Conservation (phyloP, 495 filamentous ascomycete species). For the Bombardia bombarda region DNA sequence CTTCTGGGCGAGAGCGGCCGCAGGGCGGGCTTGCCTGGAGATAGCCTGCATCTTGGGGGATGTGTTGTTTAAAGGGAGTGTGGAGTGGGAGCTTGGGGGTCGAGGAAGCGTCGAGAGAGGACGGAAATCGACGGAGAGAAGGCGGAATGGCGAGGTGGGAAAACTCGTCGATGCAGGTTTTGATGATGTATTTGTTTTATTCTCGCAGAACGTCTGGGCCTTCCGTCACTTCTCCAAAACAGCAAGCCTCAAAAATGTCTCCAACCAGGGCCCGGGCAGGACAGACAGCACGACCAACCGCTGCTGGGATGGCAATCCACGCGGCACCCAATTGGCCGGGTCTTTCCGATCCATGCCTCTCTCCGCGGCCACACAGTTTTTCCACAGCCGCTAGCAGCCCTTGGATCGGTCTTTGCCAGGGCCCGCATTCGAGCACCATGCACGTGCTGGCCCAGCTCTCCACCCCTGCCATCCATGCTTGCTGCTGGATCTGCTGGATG, state of each 20-base stretch:
- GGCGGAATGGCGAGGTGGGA: background rate
- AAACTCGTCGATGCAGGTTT: background rate
- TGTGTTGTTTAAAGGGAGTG: too few species aligned
- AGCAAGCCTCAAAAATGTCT: background rate
- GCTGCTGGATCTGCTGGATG: too few species aligned
- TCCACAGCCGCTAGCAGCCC: background rate
- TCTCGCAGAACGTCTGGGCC: background rate
- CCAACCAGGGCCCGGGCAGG: background rate
- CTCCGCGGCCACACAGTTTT: background rate
- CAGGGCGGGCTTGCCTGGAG: constrained; percentile 38
- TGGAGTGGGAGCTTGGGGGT: too few species aligned
- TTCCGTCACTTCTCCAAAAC: background rate
- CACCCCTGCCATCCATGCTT: too few species aligned
- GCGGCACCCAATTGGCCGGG: background rate
- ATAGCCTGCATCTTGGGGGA: constrained; percentile 40
- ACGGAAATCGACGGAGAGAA: background rate
- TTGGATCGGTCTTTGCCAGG: background rate
- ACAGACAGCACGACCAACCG: background rate
- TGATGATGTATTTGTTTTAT: background rate
- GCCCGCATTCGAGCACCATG: background rate
- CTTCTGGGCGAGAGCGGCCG: constrained; percentile 35
- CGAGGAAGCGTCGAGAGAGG: too few species aligned
- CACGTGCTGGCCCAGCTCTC: too few species aligned
- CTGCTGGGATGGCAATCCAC: background rate
- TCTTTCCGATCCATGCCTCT: background rate